phyloP scores from a whole-genome alignment of 352 stramenopile genomes.

The Thalassiosira allenii region DNA sequence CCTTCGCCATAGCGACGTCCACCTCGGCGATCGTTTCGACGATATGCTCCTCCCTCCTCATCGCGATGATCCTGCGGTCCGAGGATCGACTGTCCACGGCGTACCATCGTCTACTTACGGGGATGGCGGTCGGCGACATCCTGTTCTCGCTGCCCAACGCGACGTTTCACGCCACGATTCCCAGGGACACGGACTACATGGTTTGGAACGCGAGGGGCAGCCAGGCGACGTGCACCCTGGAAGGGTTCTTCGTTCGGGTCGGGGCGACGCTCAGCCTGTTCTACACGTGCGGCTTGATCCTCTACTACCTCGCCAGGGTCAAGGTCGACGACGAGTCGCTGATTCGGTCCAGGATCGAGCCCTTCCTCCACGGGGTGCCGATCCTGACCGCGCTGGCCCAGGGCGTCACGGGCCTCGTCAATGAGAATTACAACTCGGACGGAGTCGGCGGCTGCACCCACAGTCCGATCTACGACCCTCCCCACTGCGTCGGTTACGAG shows the following conservation, averaged over 20 bases:
- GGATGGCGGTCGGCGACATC: slow-evolving; percentile 26
- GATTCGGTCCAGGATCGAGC: neutral
- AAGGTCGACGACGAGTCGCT: neutral
- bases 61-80: slow-evolving; percentile 2
- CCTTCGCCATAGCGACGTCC: no score
- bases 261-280: neutral
- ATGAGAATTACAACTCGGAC: neutral
- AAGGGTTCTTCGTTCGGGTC: neutral
- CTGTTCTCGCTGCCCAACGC: slow-evolving; percentile 1
- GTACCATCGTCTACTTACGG: slow-evolving; percentile 26
- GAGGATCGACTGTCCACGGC: neutral
- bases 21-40: slow-evolving; percentile 4
- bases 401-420: neutral
- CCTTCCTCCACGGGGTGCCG: neutral
- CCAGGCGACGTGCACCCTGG: neutral
- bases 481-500: neutral
- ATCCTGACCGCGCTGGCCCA: neutral
- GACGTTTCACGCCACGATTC: slow-evolving; percentile 6
- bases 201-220: neutral
- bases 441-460: neutral
- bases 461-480: neutral
- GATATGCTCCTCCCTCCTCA: slow-evolving; percentile 12
- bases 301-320: neutral
- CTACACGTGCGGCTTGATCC: neutral
- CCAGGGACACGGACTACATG: slow-evolving; percentile 3